phyloP scores from a whole-genome alignment of 2,329 filamentous ascomycete genomes.

The Lecanicillium sp. region DNA sequence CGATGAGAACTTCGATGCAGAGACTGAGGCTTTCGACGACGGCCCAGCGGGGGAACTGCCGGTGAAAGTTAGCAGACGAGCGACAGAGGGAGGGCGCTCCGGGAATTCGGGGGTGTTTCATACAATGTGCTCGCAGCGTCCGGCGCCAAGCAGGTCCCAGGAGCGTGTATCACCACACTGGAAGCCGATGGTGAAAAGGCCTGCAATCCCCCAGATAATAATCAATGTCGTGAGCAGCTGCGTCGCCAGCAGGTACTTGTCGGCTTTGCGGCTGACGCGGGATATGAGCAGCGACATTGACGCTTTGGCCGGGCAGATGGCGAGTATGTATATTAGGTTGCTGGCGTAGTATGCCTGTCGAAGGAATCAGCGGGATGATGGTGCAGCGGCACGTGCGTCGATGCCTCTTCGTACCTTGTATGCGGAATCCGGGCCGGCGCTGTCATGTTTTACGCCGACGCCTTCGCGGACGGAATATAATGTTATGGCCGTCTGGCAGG shows the following conservation, averaged over 20 bases:
- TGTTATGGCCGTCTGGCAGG: slow-evolving; percentile 12
- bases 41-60: slow-evolving; percentile 15
- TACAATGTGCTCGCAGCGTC: slow-evolving; percentile 10
- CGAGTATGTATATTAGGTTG: slow-evolving; percentile 16
- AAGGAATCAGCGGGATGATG: background rate
- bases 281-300: slow-evolving; percentile 18
- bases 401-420: slow-evolving; percentile 17
- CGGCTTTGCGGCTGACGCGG: slow-evolving; percentile 14
- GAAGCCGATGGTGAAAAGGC: slow-evolving; percentile 13
- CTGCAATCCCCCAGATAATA: slow-evolving; percentile 8
- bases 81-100: background rate
- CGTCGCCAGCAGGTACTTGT: slow-evolving; percentile 13
- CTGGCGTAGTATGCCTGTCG: slow-evolving; percentile 13
- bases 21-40: slow-evolving; percentile 15
- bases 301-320: slow-evolving; percentile 16
- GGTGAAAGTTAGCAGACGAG: background rate
- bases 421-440: background rate
- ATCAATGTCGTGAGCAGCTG: slow-evolving; percentile 12
- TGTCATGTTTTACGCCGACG: slow-evolving; percentile 13
- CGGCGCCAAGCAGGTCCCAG: slow-evolving; percentile 9
- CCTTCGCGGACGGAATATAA: slow-evolving; percentile 14
- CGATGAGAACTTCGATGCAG: slow-evolving; percentile 15
- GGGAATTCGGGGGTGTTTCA: background rate
- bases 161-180: slow-evolving; percentile 13
- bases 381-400: too few relatives aligned